Percentiles rank a stretch among this genome's conserved stretches.
Conservation (phyloP, 202 grass and related monocot species). For the Elaeis oleifera region DNA sequence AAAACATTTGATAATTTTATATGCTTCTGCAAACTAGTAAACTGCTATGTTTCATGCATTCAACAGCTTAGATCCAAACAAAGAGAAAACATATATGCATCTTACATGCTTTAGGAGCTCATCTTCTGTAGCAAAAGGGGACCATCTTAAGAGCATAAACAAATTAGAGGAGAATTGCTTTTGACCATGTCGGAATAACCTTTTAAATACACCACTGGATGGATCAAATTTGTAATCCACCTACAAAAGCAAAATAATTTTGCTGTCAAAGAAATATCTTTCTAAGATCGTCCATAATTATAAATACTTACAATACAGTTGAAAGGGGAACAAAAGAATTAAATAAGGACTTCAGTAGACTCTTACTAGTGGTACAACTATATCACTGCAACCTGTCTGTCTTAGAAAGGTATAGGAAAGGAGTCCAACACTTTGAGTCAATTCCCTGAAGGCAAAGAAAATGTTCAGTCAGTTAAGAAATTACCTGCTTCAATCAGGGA, state of each 20-base stretch:
- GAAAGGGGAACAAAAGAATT: not conserved
- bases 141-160: constrained; percentile 76
- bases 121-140: constrained; percentile 75
- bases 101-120: constrained; percentile 81
- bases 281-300: not conserved
- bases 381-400: constrained; percentile 79
- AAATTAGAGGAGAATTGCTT: constrained; percentile 92
- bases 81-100: not conserved
- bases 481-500: too few relatives aligned
- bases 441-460: constrained; percentile 45
- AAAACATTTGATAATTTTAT: too few relatives aligned
- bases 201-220: constrained; percentile 40
- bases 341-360: constrained; percentile 2
- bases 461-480: too few relatives aligned
- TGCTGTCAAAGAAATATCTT: not conserved
- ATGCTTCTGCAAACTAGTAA: too few relatives aligned
- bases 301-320: not conserved
- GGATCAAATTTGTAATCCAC: constrained; percentile 70
- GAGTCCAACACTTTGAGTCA: constrained; percentile 78
- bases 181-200: constrained; percentile 61
- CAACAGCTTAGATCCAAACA: not conserved
- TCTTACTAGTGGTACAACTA: constrained; percentile 85
- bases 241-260: constrained; percentile 43
- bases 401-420: constrained; percentile 97
- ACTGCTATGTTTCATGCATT: too few relatives aligned